Conservation (phyloP, 2,329 filamentous ascomycete genomes). For the Aspergillus caelatus region DNA sequence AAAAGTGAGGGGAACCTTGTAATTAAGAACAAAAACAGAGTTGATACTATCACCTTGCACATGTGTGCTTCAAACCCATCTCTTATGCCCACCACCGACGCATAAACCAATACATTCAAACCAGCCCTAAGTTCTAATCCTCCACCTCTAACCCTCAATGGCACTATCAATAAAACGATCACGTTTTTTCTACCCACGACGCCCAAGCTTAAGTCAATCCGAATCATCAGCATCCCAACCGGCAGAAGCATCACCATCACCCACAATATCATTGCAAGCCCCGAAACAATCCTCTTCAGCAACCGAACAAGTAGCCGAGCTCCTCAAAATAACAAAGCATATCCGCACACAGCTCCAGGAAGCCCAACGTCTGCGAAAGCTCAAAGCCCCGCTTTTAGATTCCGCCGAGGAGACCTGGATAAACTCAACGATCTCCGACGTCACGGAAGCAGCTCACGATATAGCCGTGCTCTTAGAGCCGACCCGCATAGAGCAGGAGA, state of each 20-base stretch:
- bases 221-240: neutral
- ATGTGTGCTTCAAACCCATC: neutral
- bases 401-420: constrained; percentile 26
- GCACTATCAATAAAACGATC: neutral
- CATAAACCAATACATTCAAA: neutral
- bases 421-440: constrained; percentile 30
- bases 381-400: constrained; percentile 12
- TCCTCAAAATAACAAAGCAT: constrained; percentile 19
- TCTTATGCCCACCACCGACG: neutral
- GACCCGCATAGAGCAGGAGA: constrained; percentile 23
- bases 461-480: constrained; percentile 28
- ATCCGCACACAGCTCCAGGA: constrained; percentile 22
- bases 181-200: neutral
- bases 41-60: neutral
- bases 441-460: constrained; percentile 37
- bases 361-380: constrained; percentile 19
- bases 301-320: constrained; percentile 42
- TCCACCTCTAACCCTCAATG: neutral
- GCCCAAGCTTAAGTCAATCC: neutral
- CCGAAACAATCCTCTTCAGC: neutral
- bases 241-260: no score
- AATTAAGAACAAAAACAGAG: neutral
- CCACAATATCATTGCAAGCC: neutral
- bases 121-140: neutral
- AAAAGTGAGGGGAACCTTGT: neutral